Base-by-base conservation (phyloP, 1,284 basidiomycete genomes). In the Cutaneotrichosporon sp. region DNA sequence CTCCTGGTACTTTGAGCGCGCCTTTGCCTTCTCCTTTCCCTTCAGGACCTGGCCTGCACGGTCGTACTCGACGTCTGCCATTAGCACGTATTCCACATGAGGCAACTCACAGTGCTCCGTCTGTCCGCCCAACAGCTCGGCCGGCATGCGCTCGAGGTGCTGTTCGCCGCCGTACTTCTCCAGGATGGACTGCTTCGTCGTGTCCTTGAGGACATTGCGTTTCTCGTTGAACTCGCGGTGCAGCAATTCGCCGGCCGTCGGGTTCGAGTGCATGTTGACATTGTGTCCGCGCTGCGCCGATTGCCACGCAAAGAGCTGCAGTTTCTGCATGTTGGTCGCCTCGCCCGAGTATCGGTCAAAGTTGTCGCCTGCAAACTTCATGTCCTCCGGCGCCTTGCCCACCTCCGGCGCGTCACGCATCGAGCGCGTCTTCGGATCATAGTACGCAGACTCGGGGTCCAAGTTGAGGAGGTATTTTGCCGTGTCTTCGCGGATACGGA, bases 391-490 rank as follows among this genome's bases (percentile, higher is more conserved):
- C 2, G 83, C 78, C 29, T 90, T 78, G 61, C 84, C 82, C 63
- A 83, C 83, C 14, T 85, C 65, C 0, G 96, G 94, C 33, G 94
- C 93, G 68, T 98, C 94, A 74, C 96, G 88, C 96, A 99, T 99
- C 4, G 94, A 96, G 61, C 96, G 86, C 24, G 96, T 98, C 79
- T 99, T 99, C 45, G 96, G 96, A 69, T 99, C 96, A 71, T 99
- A 99, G 79, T 98, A 96, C 11, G 96, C 94, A 64, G 89, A 93
- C 1, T 90, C 85, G 4, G 88, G 87, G 73, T 97, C 91, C 71
- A 99, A 76, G 75, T 98, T 98, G 76, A 97, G 88, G 64, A 99
- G 83, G 66, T 99, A 99, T 75, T 99, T 99, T 16, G 96, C 96
- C 1, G 94, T 97, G 72, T 99, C 96, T 76, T 99, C 96, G 69